Base-by-base conservation (phyloP, 2,329 filamentous ascomycete genomes). In the Teratosphaeria zuluensis region DNA sequence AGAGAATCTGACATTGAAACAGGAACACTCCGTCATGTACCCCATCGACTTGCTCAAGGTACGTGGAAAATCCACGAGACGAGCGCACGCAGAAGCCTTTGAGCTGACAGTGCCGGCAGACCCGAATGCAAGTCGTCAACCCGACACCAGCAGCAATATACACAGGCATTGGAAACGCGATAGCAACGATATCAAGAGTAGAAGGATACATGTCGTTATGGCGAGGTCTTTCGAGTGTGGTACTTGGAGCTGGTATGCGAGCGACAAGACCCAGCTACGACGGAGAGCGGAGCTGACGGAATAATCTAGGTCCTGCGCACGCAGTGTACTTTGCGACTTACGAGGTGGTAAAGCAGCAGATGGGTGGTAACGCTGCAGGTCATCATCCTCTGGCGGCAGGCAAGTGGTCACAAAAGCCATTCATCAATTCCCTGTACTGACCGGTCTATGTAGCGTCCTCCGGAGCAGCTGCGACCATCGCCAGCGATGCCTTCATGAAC, bases 21-120 rank as follows among this genome's bases (percentile, higher is more conserved):
- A 96, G 92, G 92, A 97, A 78, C 92, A 97, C 76, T 95, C 92
- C 60, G 92, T 96, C 69, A 97, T 99, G 94, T 99, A 99, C 73
- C 94, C 94, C 21, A 89, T 99, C 72, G 94, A 99, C 78, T 85
- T 95, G 66, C 88, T 99, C 73, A 99, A 99, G 88, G 94, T 96
- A 74, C 64, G 79, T 69, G 52, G 28, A 35, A 7, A 21, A 8
- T 31, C n/a, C n/a, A n/a, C 16, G n/a, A 9, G 42, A 48, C 2
- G 28, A 32, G 32, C 11, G 24, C 52, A 53, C 8, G 2, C 14
- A 16, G 7, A 53, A 11, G 28, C 5, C 9, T 12, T 11, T 11
- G 4, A 2, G 12, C 28, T 48, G 42, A 48, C 42, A 16, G 42
- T n/a, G 21, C 30, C 8, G 19, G 38, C 71, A 97, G 94, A 99